A percentile compares a stretch with the other conserved stretches of the same genome.
phyloP scores from a whole-genome alignment of 805 yeast species.

The Candida ulmi region DNA sequence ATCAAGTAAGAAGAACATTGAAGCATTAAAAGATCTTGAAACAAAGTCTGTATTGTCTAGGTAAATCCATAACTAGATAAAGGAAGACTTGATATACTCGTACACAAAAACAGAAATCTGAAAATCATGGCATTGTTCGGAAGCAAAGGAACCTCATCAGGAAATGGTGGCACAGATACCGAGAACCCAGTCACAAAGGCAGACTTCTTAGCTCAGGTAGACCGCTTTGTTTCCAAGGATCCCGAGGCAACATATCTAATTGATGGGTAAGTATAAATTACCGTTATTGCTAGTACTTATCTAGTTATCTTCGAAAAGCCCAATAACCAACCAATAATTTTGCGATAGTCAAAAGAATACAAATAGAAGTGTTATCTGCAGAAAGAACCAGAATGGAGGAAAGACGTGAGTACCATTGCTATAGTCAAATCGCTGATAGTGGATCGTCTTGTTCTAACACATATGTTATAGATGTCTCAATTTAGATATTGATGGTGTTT shows the following conservation, averaged over 20 bases:
- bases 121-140: background rate
- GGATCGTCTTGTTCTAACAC: no score
- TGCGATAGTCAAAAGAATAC: conserved; percentile 6
- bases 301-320: no score
- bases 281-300: background rate
- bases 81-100: no score
- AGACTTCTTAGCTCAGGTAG: conserved; percentile 6
- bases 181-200: background rate
- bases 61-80: no score
- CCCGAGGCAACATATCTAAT: conserved; percentile 16
- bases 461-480: conserved; percentile 34
- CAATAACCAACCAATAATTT: no score
- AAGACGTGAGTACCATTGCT: conserved; percentile 24
- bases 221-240: conserved; percentile 7
- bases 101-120: no score
- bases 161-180: background rate
- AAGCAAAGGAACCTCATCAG: background rate
- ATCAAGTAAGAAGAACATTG: no score
- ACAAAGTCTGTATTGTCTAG: no score
- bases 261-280: conserved; percentile 18
- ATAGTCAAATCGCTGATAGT: no score
- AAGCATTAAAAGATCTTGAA: no score
- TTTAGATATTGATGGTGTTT: conserved; percentile 33
- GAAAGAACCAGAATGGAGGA: conserved; percentile 37
- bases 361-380: conserved; percentile 38